These are phyloP conservation scores for Syzygium aqueum DNA, from an alignment of 345 rosid species.

Conservation along the genomic window DNA sequence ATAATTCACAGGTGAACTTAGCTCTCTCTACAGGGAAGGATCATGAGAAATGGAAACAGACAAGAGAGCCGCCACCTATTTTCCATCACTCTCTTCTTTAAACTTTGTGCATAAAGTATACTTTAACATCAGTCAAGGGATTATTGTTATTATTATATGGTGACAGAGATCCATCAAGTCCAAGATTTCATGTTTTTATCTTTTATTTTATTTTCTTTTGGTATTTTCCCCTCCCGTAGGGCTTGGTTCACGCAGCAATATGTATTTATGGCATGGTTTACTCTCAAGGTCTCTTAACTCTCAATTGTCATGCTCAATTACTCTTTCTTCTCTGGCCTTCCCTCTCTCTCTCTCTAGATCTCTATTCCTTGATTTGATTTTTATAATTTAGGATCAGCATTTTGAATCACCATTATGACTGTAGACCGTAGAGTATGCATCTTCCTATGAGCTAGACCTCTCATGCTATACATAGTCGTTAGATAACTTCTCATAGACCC, in stretches of 20 bases:
- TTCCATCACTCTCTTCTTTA: not conserved
- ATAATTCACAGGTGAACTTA: not conserved
- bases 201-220: not conserved
- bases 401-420: not conserved
- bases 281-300: not conserved
- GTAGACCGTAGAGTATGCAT: not conserved
- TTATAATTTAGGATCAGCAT: not conserved
- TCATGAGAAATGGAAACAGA: not conserved
- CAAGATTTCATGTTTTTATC: not conserved
- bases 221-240: not conserved
- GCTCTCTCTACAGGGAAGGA: not conserved
- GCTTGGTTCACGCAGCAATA: not conserved
- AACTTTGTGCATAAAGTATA: not conserved
- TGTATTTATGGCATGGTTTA: not conserved
- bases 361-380: not conserved
- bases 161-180: not conserved
- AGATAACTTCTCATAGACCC: not conserved
- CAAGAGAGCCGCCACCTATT: not conserved
- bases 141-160: not conserved
- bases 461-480: not conserved
- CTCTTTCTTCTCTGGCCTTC: not conserved
- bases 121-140: not conserved
- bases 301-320: not conserved
- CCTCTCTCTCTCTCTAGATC: not conserved
- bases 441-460: not conserved